Percentiles rank a stretch among this genome's conserved stretches.
phyloP scores from a whole-genome alignment of 192 early-diverging fungal species.

The Coemansia aciculifera region DNA sequence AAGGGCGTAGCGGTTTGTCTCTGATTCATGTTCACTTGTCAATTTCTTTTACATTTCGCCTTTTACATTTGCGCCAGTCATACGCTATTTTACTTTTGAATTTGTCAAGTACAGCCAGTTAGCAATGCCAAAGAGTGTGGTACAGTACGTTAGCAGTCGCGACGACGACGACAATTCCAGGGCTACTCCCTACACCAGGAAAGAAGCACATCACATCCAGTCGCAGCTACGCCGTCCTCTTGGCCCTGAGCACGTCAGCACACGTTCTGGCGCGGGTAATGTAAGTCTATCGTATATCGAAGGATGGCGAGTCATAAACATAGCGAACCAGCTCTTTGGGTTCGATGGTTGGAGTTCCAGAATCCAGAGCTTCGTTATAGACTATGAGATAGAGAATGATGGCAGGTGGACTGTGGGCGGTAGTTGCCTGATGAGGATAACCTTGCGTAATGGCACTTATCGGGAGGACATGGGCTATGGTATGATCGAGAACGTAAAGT shows the following conservation, averaged over 20 bases:
- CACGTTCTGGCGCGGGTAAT: conserved; percentile 69
- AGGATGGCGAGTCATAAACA: conserved; percentile 76
- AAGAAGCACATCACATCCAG: conserved; percentile 26
- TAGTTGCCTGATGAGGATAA: conserved; percentile 76
- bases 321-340: conserved; percentile 94
- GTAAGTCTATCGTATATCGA: conserved; percentile 75
- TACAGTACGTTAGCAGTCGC: not conserved
- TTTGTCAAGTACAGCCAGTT: not conserved
- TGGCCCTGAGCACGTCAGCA: conserved; percentile 68
- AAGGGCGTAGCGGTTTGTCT: not conserved
- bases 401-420: conserved; percentile 67
- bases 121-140: not conserved
- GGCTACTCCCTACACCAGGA: conserved; percentile 15
- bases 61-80: not conserved
- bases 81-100: not conserved
- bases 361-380: conserved; percentile 72
- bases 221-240: conserved; percentile 58
- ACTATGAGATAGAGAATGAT: conserved; percentile 63
- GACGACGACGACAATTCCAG: not conserved
- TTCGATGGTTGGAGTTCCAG: conserved; percentile 89
- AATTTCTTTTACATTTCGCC: not conserved
- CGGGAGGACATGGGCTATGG: conserved; percentile 93
- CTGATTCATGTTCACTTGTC: not conserved
- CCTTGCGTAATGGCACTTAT: conserved; percentile 83
- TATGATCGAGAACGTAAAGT: conserved; percentile 69